Evolutionary conservation across 2,329 filamentous ascomycete species (phyloP).

Genomic region (Phialophora macrospora): DNA sequence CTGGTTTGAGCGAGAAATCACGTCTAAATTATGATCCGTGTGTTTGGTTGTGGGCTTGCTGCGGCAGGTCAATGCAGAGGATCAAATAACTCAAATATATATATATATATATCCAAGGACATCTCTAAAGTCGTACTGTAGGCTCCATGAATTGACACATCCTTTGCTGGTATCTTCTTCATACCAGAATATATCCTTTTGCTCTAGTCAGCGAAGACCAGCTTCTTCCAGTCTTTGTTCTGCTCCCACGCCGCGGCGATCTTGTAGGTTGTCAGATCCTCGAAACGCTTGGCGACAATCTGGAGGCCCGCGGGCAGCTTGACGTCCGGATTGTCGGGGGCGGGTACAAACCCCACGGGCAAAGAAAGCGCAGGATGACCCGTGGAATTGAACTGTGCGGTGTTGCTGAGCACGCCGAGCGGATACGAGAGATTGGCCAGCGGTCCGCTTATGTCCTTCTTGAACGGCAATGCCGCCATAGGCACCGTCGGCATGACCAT

Average conservation of each 20-base stretch:
- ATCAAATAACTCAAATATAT: too few species aligned
- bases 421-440: not conserved
- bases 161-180: too few species aligned
- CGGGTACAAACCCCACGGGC: constrained; percentile 55
- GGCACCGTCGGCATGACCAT: constrained; percentile 49
- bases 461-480: constrained; percentile 16
- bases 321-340: constrained; percentile 46
- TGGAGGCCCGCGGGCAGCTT: constrained; percentile 60
- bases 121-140: too few species aligned
- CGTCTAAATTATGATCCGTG: too few species aligned
- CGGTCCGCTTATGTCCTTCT: not conserved
- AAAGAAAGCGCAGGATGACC: constrained; percentile 62
- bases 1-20: too few species aligned
- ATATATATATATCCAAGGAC: too few species aligned
- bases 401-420: not conserved
- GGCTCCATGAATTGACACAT: too few species aligned
- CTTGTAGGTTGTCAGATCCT: constrained; percentile 36
- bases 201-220: not conserved
- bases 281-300: constrained; percentile 51
- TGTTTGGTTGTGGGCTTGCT: too few species aligned
- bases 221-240: constrained; percentile 17
- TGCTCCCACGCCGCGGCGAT: constrained; percentile 40
- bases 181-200: not conserved
- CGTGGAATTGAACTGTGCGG: constrained; percentile 36
- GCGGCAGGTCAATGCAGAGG: too few species aligned